These are phyloP conservation scores for Aegilops tauschii DNA, from an alignment of 176 grass and related monocot species.

Conservation along the genomic window DNA sequence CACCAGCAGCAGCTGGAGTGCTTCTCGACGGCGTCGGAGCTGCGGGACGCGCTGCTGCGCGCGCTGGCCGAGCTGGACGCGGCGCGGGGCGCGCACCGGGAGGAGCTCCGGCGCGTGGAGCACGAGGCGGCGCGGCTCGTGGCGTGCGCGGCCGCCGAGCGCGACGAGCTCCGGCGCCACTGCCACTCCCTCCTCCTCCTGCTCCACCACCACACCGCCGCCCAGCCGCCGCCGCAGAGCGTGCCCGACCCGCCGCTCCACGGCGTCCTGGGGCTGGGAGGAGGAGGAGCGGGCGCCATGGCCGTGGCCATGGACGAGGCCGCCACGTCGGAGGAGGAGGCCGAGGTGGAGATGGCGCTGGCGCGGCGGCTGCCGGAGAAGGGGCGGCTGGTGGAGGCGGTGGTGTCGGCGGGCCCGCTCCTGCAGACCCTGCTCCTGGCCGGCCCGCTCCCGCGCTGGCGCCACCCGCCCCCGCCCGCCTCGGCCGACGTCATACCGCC, in stretches of 20 bases:
- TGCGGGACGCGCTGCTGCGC: slow-evolving; percentile 58
- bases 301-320: neutral
- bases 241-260: neutral
- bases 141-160: slow-evolving; percentile 61
- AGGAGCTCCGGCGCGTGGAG: slow-evolving; percentile 68
- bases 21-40: slow-evolving; percentile 39
- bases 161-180: slow-evolving; percentile 77
- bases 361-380: slow-evolving; percentile 73
- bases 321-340: slow-evolving; percentile 17
- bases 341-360: slow-evolving; percentile 47
- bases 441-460: slow-evolving; percentile 90
- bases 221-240: neutral
- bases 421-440: slow-evolving; percentile 86
- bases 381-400: slow-evolving; percentile 80
- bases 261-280: neutral
- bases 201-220: slow-evolving; percentile 43
- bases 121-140: slow-evolving; percentile 67
- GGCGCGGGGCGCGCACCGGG: slow-evolving; percentile 51
- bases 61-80: slow-evolving; percentile 66
- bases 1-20: neutral
- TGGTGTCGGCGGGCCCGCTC: slow-evolving; percentile 72
- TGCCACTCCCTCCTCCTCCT: slow-evolving; percentile 82
- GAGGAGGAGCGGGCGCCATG: slow-evolving; percentile 14
- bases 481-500: slow-evolving; percentile 64
- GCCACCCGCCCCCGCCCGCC: slow-evolving; percentile 65